Conservation (phyloP, 371 early-diverging fungal genomes). For the Smittium mucronatum region DNA sequence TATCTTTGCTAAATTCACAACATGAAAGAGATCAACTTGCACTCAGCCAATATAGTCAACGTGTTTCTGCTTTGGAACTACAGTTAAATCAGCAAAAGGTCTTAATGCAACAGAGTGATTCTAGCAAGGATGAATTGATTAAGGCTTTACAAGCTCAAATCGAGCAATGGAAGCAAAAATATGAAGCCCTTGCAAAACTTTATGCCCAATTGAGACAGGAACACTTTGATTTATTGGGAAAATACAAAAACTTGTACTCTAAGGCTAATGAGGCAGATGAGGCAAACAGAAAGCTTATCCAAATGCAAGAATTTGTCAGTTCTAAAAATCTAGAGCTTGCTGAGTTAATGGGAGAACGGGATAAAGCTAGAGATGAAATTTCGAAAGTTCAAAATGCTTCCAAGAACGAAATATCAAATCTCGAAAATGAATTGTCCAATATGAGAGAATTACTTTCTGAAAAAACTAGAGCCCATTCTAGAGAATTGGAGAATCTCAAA, state of each 20-base stretch:
- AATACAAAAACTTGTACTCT: slow-evolving; percentile 67
- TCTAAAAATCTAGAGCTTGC: slow-evolving; percentile 69
- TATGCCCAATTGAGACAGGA: slow-evolving; percentile 93
- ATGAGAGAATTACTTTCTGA: slow-evolving; percentile 62
- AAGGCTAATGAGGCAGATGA: slow-evolving; percentile 69
- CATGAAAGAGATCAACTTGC: slow-evolving; percentile 70
- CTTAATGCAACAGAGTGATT: slow-evolving; percentile 50
- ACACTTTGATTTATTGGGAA: slow-evolving; percentile 80
- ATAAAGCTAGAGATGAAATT: slow-evolving; percentile 59
- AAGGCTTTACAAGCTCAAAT: slow-evolving; percentile 57
- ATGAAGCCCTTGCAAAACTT: slow-evolving; percentile 60
- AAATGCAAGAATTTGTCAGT: slow-evolving; percentile 60
- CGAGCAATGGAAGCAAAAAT: slow-evolving; percentile 55
- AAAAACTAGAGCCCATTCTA: slow-evolving; percentile 55
- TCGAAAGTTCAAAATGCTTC: slow-evolving; percentile 51
- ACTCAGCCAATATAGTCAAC: slow-evolving; percentile 66
- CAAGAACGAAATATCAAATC: slow-evolving; percentile 62
- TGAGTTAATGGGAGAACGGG: slow-evolving; percentile 71
- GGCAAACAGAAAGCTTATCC: slow-evolving; percentile 55
- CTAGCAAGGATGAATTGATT: slow-evolving; percentile 58
- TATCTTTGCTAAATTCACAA: slow-evolving; percentile 59
- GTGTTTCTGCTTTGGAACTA: slow-evolving; percentile 35
- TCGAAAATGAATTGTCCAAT: slow-evolving; percentile 64
- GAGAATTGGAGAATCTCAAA: slow-evolving; percentile 66
- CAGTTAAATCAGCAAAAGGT: slow-evolving; percentile 61